phyloP scores from a whole-genome alignment of 441 rosid species.

The Jatropha multifida region DNA sequence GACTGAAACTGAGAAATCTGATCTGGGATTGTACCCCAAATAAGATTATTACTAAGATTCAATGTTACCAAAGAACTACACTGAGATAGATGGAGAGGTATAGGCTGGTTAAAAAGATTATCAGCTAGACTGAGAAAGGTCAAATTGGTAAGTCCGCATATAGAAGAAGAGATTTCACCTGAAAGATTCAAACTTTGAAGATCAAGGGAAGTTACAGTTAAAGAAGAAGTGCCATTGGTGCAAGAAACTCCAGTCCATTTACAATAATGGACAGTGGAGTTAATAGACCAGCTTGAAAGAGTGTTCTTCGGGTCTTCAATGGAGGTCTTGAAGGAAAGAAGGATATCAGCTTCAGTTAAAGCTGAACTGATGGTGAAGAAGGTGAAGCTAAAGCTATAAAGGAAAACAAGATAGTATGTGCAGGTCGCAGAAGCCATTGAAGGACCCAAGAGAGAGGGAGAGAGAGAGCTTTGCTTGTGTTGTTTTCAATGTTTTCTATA shows the following conservation, averaged over 20 bases:
- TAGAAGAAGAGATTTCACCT: slow-evolving; percentile 72
- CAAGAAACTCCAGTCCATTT: slow-evolving; percentile 90
- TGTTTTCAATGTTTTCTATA: slow-evolving; percentile 25
- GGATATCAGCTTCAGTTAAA: slow-evolving; percentile 58
- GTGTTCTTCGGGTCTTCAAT: slow-evolving; percentile 60
- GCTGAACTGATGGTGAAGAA: slow-evolving; percentile 38
- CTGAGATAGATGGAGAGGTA: slow-evolving; percentile 71
- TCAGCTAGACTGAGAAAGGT: slow-evolving; percentile 70
- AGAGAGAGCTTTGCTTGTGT: slow-evolving; percentile 23
- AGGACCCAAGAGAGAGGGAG: slow-evolving; percentile 28
- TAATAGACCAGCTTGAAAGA: slow-evolving; percentile 71
- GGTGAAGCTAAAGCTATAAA: slow-evolving; percentile 37
- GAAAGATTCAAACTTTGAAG: slow-evolving; percentile 86
- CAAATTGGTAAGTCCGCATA: slow-evolving; percentile 61
- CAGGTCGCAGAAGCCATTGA: slow-evolving; percentile 63
- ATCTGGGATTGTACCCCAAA: slow-evolving; percentile 92
- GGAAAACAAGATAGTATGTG: slow-evolving; percentile 33
- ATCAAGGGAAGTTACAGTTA: slow-evolving; percentile 58
- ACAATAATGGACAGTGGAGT: slow-evolving; percentile 58
- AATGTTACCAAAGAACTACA: slow-evolving; percentile 71
- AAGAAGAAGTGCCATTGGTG: slow-evolving; percentile 37
- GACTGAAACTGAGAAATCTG: slow-evolving; percentile 72
- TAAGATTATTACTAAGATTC: slow-evolving; percentile 81
- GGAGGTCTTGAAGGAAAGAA: slow-evolving; percentile 70
- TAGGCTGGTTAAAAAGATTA: slow-evolving; percentile 77